A percentile compares a stretch with the other conserved stretches of the same genome.
phyloP scores from a whole-genome alignment of 2,329 filamentous ascomycete species.

The Talaromyces sp. region DNA sequence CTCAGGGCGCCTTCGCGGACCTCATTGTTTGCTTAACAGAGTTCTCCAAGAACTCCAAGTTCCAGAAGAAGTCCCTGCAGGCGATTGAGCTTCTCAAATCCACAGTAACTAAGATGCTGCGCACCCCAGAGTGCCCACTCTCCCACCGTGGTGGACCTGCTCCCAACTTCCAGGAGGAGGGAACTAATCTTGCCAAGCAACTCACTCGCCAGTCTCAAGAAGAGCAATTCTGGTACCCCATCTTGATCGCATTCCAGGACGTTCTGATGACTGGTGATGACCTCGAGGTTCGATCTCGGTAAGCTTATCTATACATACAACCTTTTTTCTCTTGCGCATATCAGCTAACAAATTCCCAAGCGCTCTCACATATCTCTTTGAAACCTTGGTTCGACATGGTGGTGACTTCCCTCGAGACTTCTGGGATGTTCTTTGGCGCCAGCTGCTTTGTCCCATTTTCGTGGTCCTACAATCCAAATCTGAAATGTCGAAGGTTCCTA shows the following conservation, averaged over 20 bases:
- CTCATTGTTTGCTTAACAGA: constrained; percentile 94
- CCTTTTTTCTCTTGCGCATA: neutral
- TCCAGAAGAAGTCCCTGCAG: constrained; percentile 97
- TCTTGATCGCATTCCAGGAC: constrained; percentile 97
- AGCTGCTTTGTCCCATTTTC: constrained; percentile 97
- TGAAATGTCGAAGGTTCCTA: constrained; percentile 92
- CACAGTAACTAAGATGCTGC: constrained; percentile 91
- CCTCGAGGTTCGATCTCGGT: constrained; percentile 81
- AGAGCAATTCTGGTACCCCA: constrained; percentile 98
- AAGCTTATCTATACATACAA: constrained; percentile 15
- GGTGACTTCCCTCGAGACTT: constrained; percentile 91
- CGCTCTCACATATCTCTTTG: constrained; percentile 95
- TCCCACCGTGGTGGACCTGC: constrained; percentile 63
- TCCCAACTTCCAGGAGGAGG: constrained; percentile 47
- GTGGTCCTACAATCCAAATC: constrained; percentile 95
- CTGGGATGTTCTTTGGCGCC: constrained; percentile 97
- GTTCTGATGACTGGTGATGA: constrained; percentile 99
- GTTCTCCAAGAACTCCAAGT: constrained; percentile 97
- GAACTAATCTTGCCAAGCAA: constrained; percentile 60
- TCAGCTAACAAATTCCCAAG: constrained; percentile 32
- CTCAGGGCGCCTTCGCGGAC: constrained; percentile 94
- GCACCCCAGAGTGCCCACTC: constrained; percentile 90
- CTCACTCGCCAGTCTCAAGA: constrained; percentile 84
- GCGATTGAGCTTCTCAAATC: constrained; percentile 94
- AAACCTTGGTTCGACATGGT: constrained; percentile 85